These are phyloP conservation scores for Populus hybrid DNA, from an alignment of 441 rosid genomes.

Conservation along the genomic window DNA sequence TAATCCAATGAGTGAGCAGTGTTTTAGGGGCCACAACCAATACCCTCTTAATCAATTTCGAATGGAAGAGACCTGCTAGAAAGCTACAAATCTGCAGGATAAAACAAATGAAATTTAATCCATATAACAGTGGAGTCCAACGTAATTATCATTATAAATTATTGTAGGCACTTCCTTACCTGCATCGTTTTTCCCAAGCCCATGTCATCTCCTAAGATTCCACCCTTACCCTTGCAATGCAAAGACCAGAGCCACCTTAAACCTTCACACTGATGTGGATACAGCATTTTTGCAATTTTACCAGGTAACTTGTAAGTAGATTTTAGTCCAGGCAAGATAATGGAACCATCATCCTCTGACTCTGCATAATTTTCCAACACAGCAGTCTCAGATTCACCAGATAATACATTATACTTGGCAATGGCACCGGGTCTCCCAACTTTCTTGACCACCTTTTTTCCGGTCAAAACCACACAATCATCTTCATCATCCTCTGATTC, in stretches of 20 bases:
- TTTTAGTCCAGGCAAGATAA: constrained; percentile 47
- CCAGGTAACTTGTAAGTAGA: constrained; percentile 52
- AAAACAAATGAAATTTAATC: constrained; percentile 17
- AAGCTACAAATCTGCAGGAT: constrained; percentile 77
- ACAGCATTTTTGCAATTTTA: constrained; percentile 64
- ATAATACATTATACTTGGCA: constrained; percentile 24
- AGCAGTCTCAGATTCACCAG: constrained; percentile 23
- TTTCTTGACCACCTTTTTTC: constrained; percentile 26
- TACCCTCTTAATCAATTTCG: constrained; percentile 73
- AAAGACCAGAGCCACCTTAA: constrained; percentile 94
- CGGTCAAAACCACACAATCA: constrained; percentile 45
- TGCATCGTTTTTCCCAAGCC: constrained; percentile 99
- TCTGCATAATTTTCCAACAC: constrained; percentile 29
- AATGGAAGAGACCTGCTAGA: constrained; percentile 85
- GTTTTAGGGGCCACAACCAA: constrained; percentile 93
- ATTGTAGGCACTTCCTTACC: constrained; percentile 35
- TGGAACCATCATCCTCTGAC: constrained; percentile 44
- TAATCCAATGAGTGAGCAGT: constrained; percentile 90
- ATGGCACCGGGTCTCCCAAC: constrained; percentile 21
- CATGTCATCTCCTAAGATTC: constrained; percentile 97
- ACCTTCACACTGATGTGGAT: constrained; percentile 87
- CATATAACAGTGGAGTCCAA: neutral
- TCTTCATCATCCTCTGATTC: constrained; percentile 39
- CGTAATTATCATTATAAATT: constrained; percentile 7
- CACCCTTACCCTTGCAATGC: constrained; percentile 87